Evolutionary conservation across 2,329 filamentous ascomycete species (phyloP), one percentile per base, ranked within the genome.

Genomic region (Alternaria arborescens): DNA sequence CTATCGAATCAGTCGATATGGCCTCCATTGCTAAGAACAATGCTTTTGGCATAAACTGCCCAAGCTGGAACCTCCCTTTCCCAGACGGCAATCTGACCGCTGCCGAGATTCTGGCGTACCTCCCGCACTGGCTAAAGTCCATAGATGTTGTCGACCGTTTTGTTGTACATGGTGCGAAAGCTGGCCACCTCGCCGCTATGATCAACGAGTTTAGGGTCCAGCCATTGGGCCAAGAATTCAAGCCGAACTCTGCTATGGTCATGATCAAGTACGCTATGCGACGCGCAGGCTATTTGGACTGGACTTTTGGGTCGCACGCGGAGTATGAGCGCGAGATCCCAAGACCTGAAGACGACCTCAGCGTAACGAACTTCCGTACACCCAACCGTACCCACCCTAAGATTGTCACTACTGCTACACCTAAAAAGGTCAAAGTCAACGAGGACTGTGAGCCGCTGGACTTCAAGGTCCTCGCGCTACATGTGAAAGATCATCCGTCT

Each of bases 41-140:
- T 26, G 68, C 69, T 1, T 74, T 74, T 22, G 71, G 71, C 5
- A 28, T 32, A 2, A 55, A 58, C 14, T 58, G 60, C 24, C 67
- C 69, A 3, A 69, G 66, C 36, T 69, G 66, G 65, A 69, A 71
- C 32, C 46, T 72, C 4, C 40, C 63, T 1, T 75, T 75, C 30
- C 72, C 71, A 8, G 18, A 44, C 7, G 70, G 63, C 40, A 74
- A 75, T 36, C 16, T 75, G 30, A 75, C 73, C 1, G 68, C 67
- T 0, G 61, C 65, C 1, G 73, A 77, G 43, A 58, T 75, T 8
- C 26, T 73, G 1, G 62, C 66, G 0, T 75, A 75, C 30, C 48
- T 71, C 5, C 73, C 74, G 1, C 61, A 71, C 6, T 71, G 66
- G 62, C 61, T 75, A 34, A 71, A 73, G 48, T 70, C 64, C 1